Evolutionary conservation across 169 alveolate species (phyloP), one percentile per base, ranked within the genome.

Genomic region (Blepharisma undulans): DNA sequence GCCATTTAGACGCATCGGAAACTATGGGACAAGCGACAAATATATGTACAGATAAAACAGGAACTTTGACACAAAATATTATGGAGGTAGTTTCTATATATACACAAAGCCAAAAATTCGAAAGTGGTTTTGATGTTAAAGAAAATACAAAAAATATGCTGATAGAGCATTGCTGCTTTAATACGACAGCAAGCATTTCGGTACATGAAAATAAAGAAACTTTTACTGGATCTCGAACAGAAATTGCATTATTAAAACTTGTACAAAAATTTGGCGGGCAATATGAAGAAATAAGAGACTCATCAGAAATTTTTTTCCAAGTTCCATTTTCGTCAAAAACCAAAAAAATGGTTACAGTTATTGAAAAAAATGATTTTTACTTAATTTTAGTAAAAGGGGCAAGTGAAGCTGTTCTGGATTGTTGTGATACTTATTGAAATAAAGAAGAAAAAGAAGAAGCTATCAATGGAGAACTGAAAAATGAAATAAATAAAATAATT

Each of bases 11-110:
- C 16, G 99, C 99, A 21, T 99, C 99, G 79, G 99, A 98, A 96
- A 98, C 99, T 0, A 96, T 99, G 97, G 99, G 99, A 33, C 99
- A 99, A 79, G 99, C 99, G 30, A 97, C 99, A 59, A 98, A 98
- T 84, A 98, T 99, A 85, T 99, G 99, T 95, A 96, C 99, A 81
- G 99, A 99, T 97, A 99, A 99, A 96, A 99, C 99, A 22, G 99
- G 99, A 29, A 98, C 99, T 22, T 93, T 99, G 82, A 99, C 99
- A 4, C 98, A 98, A 92, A 99, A 99, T 76, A 95, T 96, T 85
- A 98, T 99, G 99, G 98, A 98, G 60, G 98, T 99, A 61, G 97
- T 95, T 32, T 94, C 92, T 76, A 30, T 87, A 74, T 82, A 88
- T 91, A n/a, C 78, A 74, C 72, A 88, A 92, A 19, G 72, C 30